Conservation (phyloP, 2,329 filamentous ascomycete species). For the Venturia aucupariae region DNA sequence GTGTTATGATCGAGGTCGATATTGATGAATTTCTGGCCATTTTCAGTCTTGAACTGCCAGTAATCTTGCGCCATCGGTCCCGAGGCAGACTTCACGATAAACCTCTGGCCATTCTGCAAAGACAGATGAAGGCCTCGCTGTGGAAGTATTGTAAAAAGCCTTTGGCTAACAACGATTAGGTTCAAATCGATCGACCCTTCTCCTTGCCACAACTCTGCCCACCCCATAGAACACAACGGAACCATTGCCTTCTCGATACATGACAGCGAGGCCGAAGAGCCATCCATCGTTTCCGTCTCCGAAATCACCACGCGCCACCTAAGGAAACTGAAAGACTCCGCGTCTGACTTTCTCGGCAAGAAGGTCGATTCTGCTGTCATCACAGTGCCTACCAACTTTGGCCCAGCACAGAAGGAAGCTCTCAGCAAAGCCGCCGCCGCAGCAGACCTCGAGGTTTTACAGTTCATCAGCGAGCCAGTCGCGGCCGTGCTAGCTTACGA, state of each 20-base stretch:
- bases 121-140: not conserved
- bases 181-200: conserved; percentile 97
- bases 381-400: conserved; percentile 88
- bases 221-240: conserved; percentile 66
- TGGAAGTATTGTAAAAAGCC: too few relatives aligned
- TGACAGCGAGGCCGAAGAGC: conserved; percentile 50
- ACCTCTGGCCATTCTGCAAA: not conserved
- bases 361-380: conserved; percentile 90
- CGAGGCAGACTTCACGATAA: not conserved
- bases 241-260: conserved; percentile 73
- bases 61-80: not conserved
- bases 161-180: conserved; percentile 27
- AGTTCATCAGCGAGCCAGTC: conserved; percentile 86
- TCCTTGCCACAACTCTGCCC: conserved; percentile 85
- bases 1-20: not conserved
- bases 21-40: not conserved
- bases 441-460: conserved; percentile 79
- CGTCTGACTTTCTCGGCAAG: conserved; percentile 87
- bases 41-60: not conserved
- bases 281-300: conserved; percentile 63
- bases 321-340: conserved; percentile 69
- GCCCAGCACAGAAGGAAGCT: conserved; percentile 74
- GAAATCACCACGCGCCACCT: conserved; percentile 82
- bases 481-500: conserved; percentile 87
- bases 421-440: conserved; percentile 67